Evolutionary conservation across 371 early-diverging fungal species (phyloP), one percentile per base, ranked within the genome.

Genomic region (Mucor velutinosus): DNA sequence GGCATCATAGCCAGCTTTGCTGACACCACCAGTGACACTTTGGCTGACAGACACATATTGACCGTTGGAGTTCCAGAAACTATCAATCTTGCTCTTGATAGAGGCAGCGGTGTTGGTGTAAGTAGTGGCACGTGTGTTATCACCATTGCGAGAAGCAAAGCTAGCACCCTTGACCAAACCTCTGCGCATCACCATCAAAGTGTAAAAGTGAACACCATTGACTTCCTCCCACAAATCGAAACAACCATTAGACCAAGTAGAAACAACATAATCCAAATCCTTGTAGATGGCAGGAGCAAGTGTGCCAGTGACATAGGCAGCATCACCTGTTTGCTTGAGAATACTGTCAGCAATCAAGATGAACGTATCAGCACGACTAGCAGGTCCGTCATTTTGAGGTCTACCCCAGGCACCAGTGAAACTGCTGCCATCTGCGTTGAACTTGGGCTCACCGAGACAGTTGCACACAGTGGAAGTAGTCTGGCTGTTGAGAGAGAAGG

Each of bases 321-420:
- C 65, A 37, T 72, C 72, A n/a, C 37, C 35, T 5, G 61, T 67
- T 63, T 72, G 72, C n/a, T 58, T 68, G 30, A 71, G 58, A 56
- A 76, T 80, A 43, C 71, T 69, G 2, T 80, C 51, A 4, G 85
- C 86, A 60, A 86, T 87, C 33, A 73, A 55, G 1, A 86, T 81
- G 23, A 91, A 53, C 7, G 86, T 72, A 5, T 74, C 69, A 0
- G 89, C 92, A 7, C 94, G 87, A 25, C 90, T 82, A 21, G 93
- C 94, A 17, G 94, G 94, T 0, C 93, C 94, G 72, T 95, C 95
- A 69, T 90, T 90, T 73, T 95, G 94, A 27, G 93, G 93, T 37
- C 79, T 75, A 70, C 93, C 90, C 93, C 90, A 89, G 21, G 75
- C 65, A 0, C 77, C 80, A 0, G 74, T 77, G 62, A 76, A 90